Percentiles rank a stretch among this genome's conserved stretches.
These are phyloP conservation scores for Ascosphaera apis DNA, from an alignment of 2,329 filamentous ascomycete species.

Conservation along the genomic window DNA sequence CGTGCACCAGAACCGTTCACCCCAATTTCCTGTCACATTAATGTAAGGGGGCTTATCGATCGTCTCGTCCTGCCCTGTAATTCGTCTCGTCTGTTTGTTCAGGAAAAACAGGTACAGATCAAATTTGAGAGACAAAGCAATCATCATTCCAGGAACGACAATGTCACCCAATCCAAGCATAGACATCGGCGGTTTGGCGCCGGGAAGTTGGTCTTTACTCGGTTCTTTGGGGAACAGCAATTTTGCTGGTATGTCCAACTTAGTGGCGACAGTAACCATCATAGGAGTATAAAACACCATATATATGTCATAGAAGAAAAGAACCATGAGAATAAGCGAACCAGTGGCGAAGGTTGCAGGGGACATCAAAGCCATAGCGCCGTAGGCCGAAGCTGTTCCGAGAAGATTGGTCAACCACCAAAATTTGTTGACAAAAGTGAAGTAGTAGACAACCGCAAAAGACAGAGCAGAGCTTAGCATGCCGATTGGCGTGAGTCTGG, in stretches of 20 bases:
- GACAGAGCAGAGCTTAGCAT: constrained; percentile 33
- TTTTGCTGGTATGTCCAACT: constrained; percentile 80
- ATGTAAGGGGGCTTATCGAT: constrained; percentile 16
- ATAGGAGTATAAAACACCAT: constrained; percentile 31
- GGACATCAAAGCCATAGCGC: constrained; percentile 59
- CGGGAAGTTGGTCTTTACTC: constrained; percentile 20
- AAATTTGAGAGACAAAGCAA: constrained; percentile 71
- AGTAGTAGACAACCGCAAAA: constrained; percentile 36
- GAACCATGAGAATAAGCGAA: constrained; percentile 47
- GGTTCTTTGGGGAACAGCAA: constrained; percentile 54
- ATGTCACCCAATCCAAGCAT: constrained; percentile 93
- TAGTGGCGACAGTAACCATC: constrained; percentile 48
- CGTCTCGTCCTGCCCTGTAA: constrained; percentile 2
- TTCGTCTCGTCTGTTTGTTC: constrained; percentile 25
- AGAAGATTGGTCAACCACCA: constrained; percentile 67
- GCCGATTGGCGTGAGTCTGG: constrained; percentile 21
- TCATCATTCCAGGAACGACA: constrained; percentile 74
- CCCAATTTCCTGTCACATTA: constrained; percentile 52
- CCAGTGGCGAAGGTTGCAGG: constrained; percentile 73
- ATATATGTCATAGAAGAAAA: constrained; percentile 91
- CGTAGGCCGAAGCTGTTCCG: constrained; percentile 71
- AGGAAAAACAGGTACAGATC: constrained; percentile 72
- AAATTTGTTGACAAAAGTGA: constrained; percentile 35
- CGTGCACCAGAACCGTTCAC: constrained; percentile 50
- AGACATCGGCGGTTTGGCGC: constrained; percentile 23